Evolutionary conservation across 805 yeast species (phyloP), one percentile per base, ranked within the genome.

Genomic region (Yamadazyma endophytica): DNA sequence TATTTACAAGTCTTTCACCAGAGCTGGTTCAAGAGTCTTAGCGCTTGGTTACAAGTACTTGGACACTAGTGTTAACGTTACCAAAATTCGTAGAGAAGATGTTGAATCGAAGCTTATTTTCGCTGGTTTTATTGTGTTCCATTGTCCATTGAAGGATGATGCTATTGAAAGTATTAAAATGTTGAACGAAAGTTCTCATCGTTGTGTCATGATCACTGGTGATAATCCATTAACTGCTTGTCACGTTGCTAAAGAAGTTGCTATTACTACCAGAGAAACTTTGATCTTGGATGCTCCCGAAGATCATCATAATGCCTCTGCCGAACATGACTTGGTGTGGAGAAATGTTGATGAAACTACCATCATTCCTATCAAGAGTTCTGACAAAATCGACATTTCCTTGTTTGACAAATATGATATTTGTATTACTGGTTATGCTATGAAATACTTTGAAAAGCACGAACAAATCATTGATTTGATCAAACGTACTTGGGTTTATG

Each of bases 161-260:
- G 98, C 98, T 21, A 67, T 86, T 54, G 94, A 79, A 45, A 82
- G 96, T 24, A 79, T 92, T 45, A 70, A 77, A 50, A 90, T 88
- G 97, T 72, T 92, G 59, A 90, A 87, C 60, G 95, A 87, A 53
- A 88, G 97, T 1, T 78, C 90, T 33, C 98, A 92, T 58, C 87
- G 98, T 55, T 85, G 87, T 56, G 78, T 92, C 25, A 92, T 92
- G 98, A 92, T 92, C 47, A 92, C 98, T 29, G 98, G 98, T 70
- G 98, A 92, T 62, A 92, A 90, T 59, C 97, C 98, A 23, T 75
- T 92, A 53, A 92, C 98, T 44, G 98, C 98, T 19, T 92, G 92
- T 39, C 97, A 90, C 56, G 98, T 92, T 47, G 97, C 97, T 14
- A 79, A 80, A 47, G 95, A 87, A 60, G 97, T 92, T 37, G 82